phyloP scores from a whole-genome alignment of 257 asterid genomes.

The Voacanga thouarsii region DNA sequence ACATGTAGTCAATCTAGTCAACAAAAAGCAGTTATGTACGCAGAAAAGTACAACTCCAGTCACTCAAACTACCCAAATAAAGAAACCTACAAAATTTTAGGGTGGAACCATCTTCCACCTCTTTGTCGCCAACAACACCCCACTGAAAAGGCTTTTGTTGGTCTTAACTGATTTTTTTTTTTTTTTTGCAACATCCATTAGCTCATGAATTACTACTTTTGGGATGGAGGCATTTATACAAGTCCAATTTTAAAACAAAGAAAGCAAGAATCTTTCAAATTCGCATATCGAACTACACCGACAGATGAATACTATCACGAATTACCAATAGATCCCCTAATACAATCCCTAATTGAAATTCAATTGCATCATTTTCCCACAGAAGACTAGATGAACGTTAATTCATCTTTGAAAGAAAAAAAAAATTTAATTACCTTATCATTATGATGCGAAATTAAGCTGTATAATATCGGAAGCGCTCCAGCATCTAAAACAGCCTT shows the following conservation, averaged over 20 bases:
- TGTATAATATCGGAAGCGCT: constrained; percentile 55
- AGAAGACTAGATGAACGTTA: background rate
- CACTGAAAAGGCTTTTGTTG: background rate
- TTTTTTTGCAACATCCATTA: background rate
- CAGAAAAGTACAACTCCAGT: background rate
- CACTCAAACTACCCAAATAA: no score
- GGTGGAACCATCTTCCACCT: no score
- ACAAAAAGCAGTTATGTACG: background rate
- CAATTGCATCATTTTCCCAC: background rate
- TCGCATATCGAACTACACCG: background rate
- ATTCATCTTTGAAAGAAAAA: background rate
- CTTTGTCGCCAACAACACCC: no score
- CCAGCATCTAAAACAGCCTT: constrained; percentile 88
- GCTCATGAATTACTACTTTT: background rate
- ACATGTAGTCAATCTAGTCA: background rate
- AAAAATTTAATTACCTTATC: constrained; percentile 46
- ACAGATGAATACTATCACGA: background rate
- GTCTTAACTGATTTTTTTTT: background rate
- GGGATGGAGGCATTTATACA: background rate
- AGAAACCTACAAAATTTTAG: no score
- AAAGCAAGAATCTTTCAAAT: background rate
- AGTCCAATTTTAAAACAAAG: background rate
- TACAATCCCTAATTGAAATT: constrained; percentile 1
- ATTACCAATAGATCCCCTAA: background rate
- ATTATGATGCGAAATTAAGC: constrained; percentile 60